Evolutionary conservation across 129 eudicot genomes (phyloP).

Genomic region (Flaveria bidentis): DNA sequence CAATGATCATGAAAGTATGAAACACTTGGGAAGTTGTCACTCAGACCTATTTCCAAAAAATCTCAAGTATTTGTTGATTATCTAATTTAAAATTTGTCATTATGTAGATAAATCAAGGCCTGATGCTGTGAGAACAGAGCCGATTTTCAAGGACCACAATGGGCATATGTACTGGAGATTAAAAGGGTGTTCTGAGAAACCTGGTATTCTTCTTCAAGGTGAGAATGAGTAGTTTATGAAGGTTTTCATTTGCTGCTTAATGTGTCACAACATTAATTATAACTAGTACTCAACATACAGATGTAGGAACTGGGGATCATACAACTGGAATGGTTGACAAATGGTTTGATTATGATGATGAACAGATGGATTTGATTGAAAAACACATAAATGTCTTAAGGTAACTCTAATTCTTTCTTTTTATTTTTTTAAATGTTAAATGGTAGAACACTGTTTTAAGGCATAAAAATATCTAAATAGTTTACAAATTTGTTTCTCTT

Average conservation of each 20-base stretch:
- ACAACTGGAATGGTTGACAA: constrained; percentile 42
- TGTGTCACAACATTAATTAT: not conserved
- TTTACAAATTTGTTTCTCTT: not conserved
- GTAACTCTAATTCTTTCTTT: constrained; percentile 32
- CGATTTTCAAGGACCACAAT: constrained; percentile 40
- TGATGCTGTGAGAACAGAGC: constrained; percentile 60
- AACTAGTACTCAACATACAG: constrained; percentile 33
- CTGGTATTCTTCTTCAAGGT: constrained; percentile 68
- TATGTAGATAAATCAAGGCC: constrained; percentile 50
- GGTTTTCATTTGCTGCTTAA: not conserved
- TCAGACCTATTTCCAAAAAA: not conserved
- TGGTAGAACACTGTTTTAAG: not conserved
- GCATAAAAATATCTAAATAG: not conserved
- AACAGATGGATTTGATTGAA: constrained; percentile 49
- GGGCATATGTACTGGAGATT: constrained; percentile 76
- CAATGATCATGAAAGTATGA: not conserved
- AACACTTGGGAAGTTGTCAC: no score
- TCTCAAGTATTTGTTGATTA: not conserved
- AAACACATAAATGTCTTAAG: constrained; percentile 45
- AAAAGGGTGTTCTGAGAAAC: constrained; percentile 43
- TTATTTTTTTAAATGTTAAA: not conserved
- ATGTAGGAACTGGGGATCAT: constrained; percentile 52
- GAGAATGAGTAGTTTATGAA: constrained; percentile 17
- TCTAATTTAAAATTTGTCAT: not conserved
- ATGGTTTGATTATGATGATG: constrained; percentile 62